Conservation (phyloP, 345 rosid genomes). For the Salix dunnii region DNA sequence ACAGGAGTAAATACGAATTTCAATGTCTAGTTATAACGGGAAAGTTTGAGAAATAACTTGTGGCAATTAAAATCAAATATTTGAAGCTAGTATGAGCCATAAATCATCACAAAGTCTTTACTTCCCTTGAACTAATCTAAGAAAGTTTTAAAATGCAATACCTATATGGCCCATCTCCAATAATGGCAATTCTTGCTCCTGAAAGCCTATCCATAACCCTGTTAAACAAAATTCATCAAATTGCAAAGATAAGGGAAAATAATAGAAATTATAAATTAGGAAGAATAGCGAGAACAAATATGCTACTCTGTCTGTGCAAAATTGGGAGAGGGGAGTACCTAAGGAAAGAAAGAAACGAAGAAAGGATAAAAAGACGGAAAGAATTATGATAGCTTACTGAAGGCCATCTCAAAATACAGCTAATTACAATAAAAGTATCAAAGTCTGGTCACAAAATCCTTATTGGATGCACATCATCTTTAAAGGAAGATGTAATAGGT, state of each 20-base stretch:
- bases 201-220: conserved; percentile 95
- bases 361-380: neutral
- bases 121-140: neutral
- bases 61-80: neutral
- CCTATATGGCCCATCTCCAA: conserved; percentile 98
- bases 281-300: neutral
- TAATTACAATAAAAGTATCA: neutral
- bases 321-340: neutral
- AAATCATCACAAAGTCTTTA: neutral
- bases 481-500: neutral
- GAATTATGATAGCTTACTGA: neutral
- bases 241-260: neutral
- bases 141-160: conserved; percentile 20
- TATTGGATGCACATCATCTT: neutral
- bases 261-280: neutral
- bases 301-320: neutral
- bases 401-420: neutral
- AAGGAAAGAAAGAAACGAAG: neutral
- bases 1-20: neutral
- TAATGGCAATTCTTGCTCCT: conserved; percentile 76
- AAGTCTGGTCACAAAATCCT: neutral
- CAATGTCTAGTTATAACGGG: neutral
- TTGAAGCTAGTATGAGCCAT: neutral
- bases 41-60: neutral
- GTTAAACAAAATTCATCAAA: conserved; percentile 25